Base-by-base conservation (phyloP, 2,329 filamentous ascomycete genomes). In the Fusarium duplospermum region DNA sequence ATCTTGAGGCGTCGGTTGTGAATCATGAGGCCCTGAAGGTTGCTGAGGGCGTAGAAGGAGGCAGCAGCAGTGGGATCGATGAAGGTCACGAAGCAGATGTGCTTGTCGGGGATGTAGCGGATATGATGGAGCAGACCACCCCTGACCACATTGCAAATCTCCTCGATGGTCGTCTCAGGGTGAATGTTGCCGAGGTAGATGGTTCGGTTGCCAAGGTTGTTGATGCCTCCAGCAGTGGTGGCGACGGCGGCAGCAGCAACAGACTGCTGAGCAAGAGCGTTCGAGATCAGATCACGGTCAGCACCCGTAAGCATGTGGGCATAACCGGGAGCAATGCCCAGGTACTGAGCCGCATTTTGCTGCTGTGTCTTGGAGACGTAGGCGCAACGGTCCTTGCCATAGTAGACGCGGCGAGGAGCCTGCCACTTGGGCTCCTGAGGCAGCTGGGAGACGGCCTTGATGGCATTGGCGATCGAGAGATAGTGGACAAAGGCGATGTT, bases 331-430 rank as follows among this genome's bases (percentile, higher is more conserved):
- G 96, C 95, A 79, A 99, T 99, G 64, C 96, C 96, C 27, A 99
- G 89, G 82, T 98, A 99, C 84, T 99, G 96, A 36, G 96, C 96
- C 9, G 96, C 96, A 79, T 99, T 99, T 85, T 99, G 96, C 86
- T 99, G 96, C 85, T 99, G 96, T 0, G 96, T 99, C 89, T 99
- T 99, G 69, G 96, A 99, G 62, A 99, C 96, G 80, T 99, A 99
- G 20, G 96, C 96, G 80, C 96, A 99, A 71, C 96, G 91, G 82
- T 99, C 96, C 87, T 99, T 99, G 84, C 96, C 96, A 80, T 99
- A 99, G 89, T 98, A 98, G 13, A 99, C 96, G 62, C 96, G 93
- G 75, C 95, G 93, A 62, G 96, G 96, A 10, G 95, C 90, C 83
- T 98, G 95, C 96, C 96, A 99, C 85, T 98, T 98, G 40, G 93